Conservation (phyloP, 352 stramenopile genomes). For the Globisporangium solare region DNA sequence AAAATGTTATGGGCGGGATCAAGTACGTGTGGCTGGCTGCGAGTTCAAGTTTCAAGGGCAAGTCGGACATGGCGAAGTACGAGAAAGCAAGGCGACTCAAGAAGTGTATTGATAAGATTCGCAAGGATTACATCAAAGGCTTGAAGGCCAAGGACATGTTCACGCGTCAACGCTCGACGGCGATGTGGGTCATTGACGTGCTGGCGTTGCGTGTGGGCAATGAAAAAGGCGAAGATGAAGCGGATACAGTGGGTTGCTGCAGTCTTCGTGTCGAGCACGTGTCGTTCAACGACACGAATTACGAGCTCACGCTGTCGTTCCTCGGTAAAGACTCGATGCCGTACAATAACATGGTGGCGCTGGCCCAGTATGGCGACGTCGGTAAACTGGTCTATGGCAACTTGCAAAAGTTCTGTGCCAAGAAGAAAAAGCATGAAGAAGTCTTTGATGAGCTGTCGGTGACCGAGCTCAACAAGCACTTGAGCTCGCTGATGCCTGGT, state of each 20-base stretch:
- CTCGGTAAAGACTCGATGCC: constrained; percentile 99
- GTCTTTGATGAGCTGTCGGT: constrained; percentile 97
- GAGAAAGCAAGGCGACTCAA: constrained; percentile 98
- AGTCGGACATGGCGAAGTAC: constrained; percentile 99
- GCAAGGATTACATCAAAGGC: constrained; percentile 88
- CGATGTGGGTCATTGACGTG: constrained; percentile 99
- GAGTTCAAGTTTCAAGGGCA: constrained; percentile 98
- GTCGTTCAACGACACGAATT: constrained; percentile 92
- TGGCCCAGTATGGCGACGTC: constrained; percentile 87
- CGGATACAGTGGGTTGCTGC: constrained; percentile 99
- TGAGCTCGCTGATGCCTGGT: constrained; percentile 98
- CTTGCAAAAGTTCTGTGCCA: constrained; percentile 94
- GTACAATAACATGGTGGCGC: constrained; percentile 99
- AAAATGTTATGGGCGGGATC: constrained; percentile 97
- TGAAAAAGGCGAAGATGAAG: constrained; percentile 98
- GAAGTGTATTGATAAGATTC: constrained; percentile 96
- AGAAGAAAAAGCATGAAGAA: constrained; percentile 95
- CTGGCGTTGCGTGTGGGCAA: constrained; percentile 99
- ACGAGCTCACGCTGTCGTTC: constrained; percentile 98
- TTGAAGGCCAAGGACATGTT: constrained; percentile 89
- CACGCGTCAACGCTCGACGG: constrained; percentile 93
- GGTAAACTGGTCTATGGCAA: constrained; percentile 94
- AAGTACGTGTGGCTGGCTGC: constrained; percentile 99
- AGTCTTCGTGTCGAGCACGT: constrained; percentile 98
- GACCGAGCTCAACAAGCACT: constrained; percentile 96